phyloP scores from a whole-genome alignment of 2,329 filamentous ascomycete genomes.

The Hypoxylon sp. region DNA sequence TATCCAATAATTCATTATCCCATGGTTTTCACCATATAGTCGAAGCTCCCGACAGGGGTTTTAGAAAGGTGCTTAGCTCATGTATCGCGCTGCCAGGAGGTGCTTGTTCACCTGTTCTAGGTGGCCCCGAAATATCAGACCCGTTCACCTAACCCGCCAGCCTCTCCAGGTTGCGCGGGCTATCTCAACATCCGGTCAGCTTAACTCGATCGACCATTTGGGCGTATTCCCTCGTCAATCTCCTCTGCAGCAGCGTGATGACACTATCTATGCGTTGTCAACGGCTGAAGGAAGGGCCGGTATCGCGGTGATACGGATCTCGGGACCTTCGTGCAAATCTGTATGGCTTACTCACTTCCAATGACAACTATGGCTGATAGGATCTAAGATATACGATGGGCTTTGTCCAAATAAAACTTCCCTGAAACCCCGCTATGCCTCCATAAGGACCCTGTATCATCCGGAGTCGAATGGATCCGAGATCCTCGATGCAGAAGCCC shows the following conservation, averaged over 20 bases:
- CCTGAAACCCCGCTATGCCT: slow-evolving; percentile 71
- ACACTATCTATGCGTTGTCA: slow-evolving; percentile 93
- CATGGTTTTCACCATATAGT: slow-evolving; percentile 25
- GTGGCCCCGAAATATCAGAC: slow-evolving; percentile 33
- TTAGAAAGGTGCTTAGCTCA: slow-evolving; percentile 35
- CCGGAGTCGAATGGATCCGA: slow-evolving; percentile 58
- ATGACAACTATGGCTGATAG: slow-evolving; percentile 41
- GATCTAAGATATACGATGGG: slow-evolving; percentile 63
- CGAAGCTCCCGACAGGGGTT: slow-evolving; percentile 28
- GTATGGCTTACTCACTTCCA: slow-evolving; percentile 34
- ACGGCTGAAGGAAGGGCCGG: slow-evolving; percentile 88
- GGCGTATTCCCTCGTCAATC: slow-evolving; percentile 17
- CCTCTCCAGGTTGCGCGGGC: slow-evolving; percentile 7
- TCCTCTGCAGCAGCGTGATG: slow-evolving; percentile 51
- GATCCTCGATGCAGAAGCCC: slow-evolving; percentile 82
- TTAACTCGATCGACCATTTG: slow-evolving; percentile 21
- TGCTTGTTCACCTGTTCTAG: slow-evolving; percentile 43
- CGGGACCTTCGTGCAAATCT: slow-evolving; percentile 78
- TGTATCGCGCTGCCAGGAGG: slow-evolving; percentile 49
- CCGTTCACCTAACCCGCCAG: slow-evolving; percentile 15
- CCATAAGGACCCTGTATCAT: slow-evolving; percentile 81
- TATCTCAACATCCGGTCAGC: slow-evolving; percentile 4
- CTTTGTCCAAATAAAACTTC: slow-evolving; percentile 65
- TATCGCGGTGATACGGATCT: slow-evolving; percentile 91
- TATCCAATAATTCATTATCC: neutral